phyloP scores from a whole-genome alignment of 2,329 filamentous ascomycete species.

The Thielaviopsis euricoi region DNA sequence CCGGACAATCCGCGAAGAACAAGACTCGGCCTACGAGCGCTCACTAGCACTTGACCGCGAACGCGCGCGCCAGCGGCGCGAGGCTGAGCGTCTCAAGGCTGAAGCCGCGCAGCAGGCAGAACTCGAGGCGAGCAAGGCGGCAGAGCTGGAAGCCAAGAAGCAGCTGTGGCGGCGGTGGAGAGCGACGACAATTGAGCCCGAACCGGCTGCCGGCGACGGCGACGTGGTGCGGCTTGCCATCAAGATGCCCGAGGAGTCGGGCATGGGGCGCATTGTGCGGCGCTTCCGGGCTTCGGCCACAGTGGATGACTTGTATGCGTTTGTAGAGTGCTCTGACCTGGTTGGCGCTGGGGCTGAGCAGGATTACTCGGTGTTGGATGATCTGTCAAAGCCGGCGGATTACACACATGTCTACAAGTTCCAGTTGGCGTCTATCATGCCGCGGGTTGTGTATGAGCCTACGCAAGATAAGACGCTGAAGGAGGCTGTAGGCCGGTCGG shows the following conservation, averaged over 20 bases:
- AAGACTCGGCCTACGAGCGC: slow-evolving; percentile 86
- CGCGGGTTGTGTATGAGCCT: slow-evolving; percentile 62
- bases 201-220: slow-evolving; percentile 46
- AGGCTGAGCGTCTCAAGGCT: slow-evolving; percentile 46
- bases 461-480: slow-evolving; percentile 48
- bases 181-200: slow-evolving; percentile 45
- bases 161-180: slow-evolving; percentile 72
- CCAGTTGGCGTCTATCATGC: slow-evolving; percentile 69
- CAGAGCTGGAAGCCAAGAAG: slow-evolving; percentile 25
- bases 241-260: slow-evolving; percentile 42
- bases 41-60: slow-evolving; percentile 79
- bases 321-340: slow-evolving; percentile 77
- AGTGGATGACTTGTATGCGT: slow-evolving; percentile 85
- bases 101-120: slow-evolving; percentile 43
- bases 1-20: slow-evolving; percentile 68
- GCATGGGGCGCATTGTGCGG: slow-evolving; percentile 59
- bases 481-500: slow-evolving; percentile 62
- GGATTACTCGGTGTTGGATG: slow-evolving; percentile 17
- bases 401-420: slow-evolving; percentile 80
- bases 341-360: slow-evolving; percentile 24
- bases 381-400: slow-evolving; percentile 33
- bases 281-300: slow-evolving; percentile 52
- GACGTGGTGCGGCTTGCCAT: slow-evolving; percentile 56
- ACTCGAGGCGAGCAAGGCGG: slow-evolving; percentile 46
- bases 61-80: slow-evolving; percentile 56